phyloP scores from a whole-genome alignment of 345 rosid species.

The Cardamine chenopodiifolia region DNA sequence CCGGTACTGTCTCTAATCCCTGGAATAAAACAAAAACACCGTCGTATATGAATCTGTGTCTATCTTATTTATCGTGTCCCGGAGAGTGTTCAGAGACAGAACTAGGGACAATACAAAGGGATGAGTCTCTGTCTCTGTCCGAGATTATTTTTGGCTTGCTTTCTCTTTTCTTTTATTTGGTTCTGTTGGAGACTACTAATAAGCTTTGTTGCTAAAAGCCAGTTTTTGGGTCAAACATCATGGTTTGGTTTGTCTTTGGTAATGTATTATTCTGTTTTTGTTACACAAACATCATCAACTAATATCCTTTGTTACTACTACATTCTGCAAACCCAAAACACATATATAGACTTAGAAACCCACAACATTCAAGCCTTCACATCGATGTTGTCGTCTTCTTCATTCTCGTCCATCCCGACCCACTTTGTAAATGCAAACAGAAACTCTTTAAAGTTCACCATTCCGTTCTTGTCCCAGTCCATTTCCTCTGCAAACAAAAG shows the following conservation, averaged over 20 bases:
- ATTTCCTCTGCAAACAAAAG: slow-evolving; percentile 76
- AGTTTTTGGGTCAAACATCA: slow-evolving; percentile 28
- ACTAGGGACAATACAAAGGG: slow-evolving; percentile 19
- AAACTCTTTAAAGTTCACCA: slow-evolving; percentile 93
- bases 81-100: slow-evolving; percentile 35
- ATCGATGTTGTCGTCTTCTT: slow-evolving; percentile 59
- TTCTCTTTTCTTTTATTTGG: slow-evolving; percentile 14
- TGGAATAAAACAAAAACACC: slow-evolving; percentile 37
- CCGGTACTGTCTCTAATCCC: slow-evolving; percentile 39
- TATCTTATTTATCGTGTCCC: slow-evolving; percentile 29
- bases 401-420: slow-evolving; percentile 81
- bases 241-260: slow-evolving; percentile 32
- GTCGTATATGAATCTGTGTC: slow-evolving; percentile 36
- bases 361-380: slow-evolving; percentile 21
- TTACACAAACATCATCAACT: slow-evolving; percentile 31
- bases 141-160: slow-evolving; percentile 36
- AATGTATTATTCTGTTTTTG: slow-evolving; percentile 36
- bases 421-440: slow-evolving; percentile 89
- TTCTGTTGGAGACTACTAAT: slow-evolving; percentile 28
- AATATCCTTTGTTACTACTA: slow-evolving; percentile 19
- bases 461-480: slow-evolving; percentile 99
- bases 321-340: slow-evolving; percentile 17
- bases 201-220: slow-evolving; percentile 34
- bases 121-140: slow-evolving; percentile 28
- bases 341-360: slow-evolving; percentile 5